These are phyloP conservation scores for Podospora pseudoanserina DNA, from an alignment of 495 filamentous ascomycete species.

Conservation along the genomic window DNA sequence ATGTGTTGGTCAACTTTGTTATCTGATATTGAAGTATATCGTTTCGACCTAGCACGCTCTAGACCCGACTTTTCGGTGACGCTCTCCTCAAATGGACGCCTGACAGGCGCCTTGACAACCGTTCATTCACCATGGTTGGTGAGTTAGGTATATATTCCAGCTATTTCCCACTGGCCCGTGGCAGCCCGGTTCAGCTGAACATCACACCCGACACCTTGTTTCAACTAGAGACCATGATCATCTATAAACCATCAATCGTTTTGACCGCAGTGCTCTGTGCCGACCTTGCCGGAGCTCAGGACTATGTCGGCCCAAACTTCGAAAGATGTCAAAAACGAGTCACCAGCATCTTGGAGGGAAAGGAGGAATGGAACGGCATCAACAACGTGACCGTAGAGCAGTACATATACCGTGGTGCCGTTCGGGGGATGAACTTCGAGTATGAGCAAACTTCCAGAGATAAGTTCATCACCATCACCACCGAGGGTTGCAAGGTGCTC, in stretches of 20 bases:
- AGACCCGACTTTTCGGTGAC: neutral
- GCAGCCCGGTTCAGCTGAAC: neutral
- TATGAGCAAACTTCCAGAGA: neutral
- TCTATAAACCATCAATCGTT: neutral
- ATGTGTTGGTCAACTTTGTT: neutral
- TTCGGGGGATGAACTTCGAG: neutral
- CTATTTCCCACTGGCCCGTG: neutral
- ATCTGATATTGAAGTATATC: neutral
- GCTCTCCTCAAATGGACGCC: neutral
- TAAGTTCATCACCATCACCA: neutral
- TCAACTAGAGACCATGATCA: neutral
- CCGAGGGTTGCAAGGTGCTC: slow-evolving; percentile 17
- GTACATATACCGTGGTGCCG: neutral
- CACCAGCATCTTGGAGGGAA: slow-evolving; percentile 7
- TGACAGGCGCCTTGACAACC: neutral
- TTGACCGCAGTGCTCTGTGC: neutral
- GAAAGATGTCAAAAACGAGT: neutral
- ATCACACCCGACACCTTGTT: neutral
- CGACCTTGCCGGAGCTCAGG: neutral
- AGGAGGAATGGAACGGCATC: slow-evolving; percentile 10
- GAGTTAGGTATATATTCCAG: neutral
- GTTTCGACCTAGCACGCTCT: neutral
- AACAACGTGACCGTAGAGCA: slow-evolving; percentile 1
- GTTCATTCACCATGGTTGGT: neutral
- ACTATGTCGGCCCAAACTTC: neutral